Evolutionary conservation across 345 rosid genomes (phyloP), one percentile per base, ranked within the genome.

Genomic region (Mangifera indica): DNA sequence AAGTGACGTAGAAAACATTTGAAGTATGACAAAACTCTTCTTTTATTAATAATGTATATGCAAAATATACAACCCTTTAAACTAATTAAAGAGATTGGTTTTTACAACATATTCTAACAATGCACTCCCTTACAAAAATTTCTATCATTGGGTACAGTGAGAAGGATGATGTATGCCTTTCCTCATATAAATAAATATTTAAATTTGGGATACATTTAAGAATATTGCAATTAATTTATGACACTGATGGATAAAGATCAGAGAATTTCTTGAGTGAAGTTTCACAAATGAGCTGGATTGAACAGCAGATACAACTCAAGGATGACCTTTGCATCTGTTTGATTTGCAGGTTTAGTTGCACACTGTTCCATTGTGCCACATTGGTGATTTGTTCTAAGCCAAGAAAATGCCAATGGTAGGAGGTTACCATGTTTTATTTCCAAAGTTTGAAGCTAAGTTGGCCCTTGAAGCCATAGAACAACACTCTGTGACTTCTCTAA

Each of bases 351-450:
- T 94, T 67, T 92, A 92, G 74, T 82, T 94, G 84, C 97, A 86
- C 75, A 84, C 90, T 74, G 80, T 95, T 73, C 95, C 97, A 42
- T 68, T 92, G 64, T 84, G 97, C 82, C 98, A 92, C 77, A 89
- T 92, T 18, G 98, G 95, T 9, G 97, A 93, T 78, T 73, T 94
- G 56, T 94, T 97, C 22, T 91, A 95, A 32, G 98, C 91, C 24
- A 76, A 90, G 85, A 85, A 97, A 59, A 91, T 94, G 95, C 80
- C 91, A 77, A 91, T 91, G 97, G 86, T 87, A 10, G 98, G 95
- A 51, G 97, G 91, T 77, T 81, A 82, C 67, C 97, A 92, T 78
- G 80, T 90, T 76, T 81, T 94, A 54, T 73, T 85, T 20, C 92
- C 97, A 4, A 94, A 90, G 84, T 94, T 92, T 72, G 90, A 89